phyloP scores from a whole-genome alignment of 805 yeast species.

The Lipomyces sp. region DNA sequence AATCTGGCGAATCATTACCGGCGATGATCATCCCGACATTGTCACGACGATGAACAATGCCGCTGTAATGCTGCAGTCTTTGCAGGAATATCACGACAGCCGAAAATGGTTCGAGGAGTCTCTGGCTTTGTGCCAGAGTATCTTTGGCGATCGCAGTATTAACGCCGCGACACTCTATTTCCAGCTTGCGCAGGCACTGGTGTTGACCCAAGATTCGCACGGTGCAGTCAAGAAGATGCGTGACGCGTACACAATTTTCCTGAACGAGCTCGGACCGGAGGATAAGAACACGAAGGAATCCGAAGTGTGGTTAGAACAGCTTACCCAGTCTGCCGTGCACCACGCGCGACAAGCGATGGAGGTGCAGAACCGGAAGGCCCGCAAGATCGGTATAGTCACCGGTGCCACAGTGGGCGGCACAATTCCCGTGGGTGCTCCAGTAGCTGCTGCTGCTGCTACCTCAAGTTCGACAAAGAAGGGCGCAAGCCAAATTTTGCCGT shows the following conservation, averaged over 20 bases:
- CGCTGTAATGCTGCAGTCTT: conserved; percentile 61
- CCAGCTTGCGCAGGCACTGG: conserved; percentile 68
- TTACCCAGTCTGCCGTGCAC: conserved; percentile 56
- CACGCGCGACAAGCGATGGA: conserved; percentile 52
- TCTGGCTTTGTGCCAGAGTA: conserved; percentile 53
- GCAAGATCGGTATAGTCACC: conserved; percentile 10
- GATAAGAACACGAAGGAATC: conserved; percentile 72
- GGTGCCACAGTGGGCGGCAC: conserved; percentile 28
- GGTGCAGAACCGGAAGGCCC: conserved; percentile 36
- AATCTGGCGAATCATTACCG: conserved; percentile 63
- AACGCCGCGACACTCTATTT: conserved; percentile 68
- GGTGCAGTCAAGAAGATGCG: conserved; percentile 62
- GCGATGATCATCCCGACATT: conserved; percentile 70
- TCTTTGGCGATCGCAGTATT: conserved; percentile 64
- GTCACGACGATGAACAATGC: conserved; percentile 66
- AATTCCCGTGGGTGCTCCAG: conserved; percentile 43
- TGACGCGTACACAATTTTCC: conserved; percentile 62
- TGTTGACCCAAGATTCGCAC: conserved; percentile 56
- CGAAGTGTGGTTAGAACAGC: conserved; percentile 63
- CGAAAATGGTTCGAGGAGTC: conserved; percentile 59
- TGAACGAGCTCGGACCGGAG: conserved; percentile 64
- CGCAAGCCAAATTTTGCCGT: conserved; percentile 38
- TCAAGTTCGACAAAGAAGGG: conserved; percentile 7
- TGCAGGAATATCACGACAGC: conserved; percentile 56
- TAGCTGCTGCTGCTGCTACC: conserved; percentile 39